Percentiles rank a stretch among this genome's conserved stretches.
Conservation (phyloP, 1,139 yeast genomes). For the Taphrina betulina region DNA sequence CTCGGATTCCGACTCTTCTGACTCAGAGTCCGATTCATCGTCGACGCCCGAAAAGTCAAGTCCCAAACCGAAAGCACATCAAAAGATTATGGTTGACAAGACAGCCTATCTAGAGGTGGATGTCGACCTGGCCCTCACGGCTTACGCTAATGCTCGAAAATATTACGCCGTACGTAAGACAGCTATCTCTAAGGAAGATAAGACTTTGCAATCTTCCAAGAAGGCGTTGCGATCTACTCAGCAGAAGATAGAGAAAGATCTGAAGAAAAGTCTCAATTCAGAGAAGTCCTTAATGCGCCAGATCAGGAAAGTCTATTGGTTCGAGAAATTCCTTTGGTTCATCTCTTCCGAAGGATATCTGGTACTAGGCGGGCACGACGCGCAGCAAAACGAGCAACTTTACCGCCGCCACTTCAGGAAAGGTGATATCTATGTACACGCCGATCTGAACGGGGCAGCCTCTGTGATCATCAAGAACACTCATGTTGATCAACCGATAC, state of each 20-base stretch:
- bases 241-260: conserved; percentile 69
- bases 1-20: conserved; percentile 42
- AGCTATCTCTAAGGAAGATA: conserved; percentile 74
- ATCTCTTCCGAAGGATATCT: conserved; percentile 83
- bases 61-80: conserved; percentile 40
- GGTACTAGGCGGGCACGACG: conserved; percentile 83
- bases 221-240: conserved; percentile 84
- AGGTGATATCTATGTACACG: conserved; percentile 69
- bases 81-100: conserved; percentile 37
- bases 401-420: conserved; percentile 71
- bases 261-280: conserved; percentile 64
- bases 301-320: conserved; percentile 56
- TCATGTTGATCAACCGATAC: conserved; percentile 53
- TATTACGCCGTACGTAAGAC: conserved; percentile 77
- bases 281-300: conserved; percentile 51
- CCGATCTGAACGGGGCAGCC: conserved; percentile 72
- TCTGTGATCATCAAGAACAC: conserved; percentile 76
- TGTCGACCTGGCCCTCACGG: conserved; percentile 68
- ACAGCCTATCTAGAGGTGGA: conserved; percentile 52
- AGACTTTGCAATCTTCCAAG: conserved; percentile 75
- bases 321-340: conserved; percentile 94
- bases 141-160: conserved; percentile 86
- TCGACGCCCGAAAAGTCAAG: conserved; percentile 40
- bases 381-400: conserved; percentile 77
- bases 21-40: conserved; percentile 41